phyloP scores from a whole-genome alignment of 75 land plant genomes.

The Pinus albicaulis region DNA sequence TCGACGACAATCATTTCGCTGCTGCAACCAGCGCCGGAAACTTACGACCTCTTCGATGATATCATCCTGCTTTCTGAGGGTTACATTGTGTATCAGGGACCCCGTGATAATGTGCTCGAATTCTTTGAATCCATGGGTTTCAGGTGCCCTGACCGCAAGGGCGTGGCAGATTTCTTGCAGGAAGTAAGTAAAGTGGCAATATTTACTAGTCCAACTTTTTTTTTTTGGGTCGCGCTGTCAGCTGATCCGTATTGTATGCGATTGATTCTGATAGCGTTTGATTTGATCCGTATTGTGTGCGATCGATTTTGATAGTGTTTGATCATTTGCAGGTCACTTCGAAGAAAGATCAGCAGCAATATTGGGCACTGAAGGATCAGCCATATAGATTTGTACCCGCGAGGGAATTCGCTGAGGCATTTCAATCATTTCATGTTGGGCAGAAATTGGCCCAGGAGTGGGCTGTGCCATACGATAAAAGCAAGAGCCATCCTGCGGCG shows the following conservation, averaged over 20 bases:
- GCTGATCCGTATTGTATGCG: neutral
- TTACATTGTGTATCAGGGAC: constrained; percentile 81
- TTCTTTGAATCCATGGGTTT: constrained; percentile 85
- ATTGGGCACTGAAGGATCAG: constrained; percentile 55
- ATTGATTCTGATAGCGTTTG: neutral
- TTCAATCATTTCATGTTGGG: constrained; percentile 66
- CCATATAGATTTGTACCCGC: constrained; percentile 62
- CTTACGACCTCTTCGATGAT: constrained; percentile 82
- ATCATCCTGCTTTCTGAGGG: constrained; percentile 83
- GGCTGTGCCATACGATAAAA: constrained; percentile 55
- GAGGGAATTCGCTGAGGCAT: constrained; percentile 75
- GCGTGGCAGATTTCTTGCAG: constrained; percentile 23
- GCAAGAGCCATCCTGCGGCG: constrained; percentile 72
- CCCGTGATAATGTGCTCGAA: constrained; percentile 61
- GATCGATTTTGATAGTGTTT: no score
- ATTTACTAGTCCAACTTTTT: neutral
- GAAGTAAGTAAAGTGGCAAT: neutral
- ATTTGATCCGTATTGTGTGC: neutral
- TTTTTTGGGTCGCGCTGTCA: neutral
- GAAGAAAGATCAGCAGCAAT: constrained; percentile 84
- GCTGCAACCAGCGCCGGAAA: constrained; percentile 90
- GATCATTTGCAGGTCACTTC: constrained; percentile 68
- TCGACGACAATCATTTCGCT: constrained; percentile 63
- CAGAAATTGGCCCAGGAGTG: constrained; percentile 41
- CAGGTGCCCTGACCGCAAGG: constrained; percentile 74